phyloP scores from a whole-genome alignment of 352 stramenopile genomes.

The Phytopythium aichiense region DNA sequence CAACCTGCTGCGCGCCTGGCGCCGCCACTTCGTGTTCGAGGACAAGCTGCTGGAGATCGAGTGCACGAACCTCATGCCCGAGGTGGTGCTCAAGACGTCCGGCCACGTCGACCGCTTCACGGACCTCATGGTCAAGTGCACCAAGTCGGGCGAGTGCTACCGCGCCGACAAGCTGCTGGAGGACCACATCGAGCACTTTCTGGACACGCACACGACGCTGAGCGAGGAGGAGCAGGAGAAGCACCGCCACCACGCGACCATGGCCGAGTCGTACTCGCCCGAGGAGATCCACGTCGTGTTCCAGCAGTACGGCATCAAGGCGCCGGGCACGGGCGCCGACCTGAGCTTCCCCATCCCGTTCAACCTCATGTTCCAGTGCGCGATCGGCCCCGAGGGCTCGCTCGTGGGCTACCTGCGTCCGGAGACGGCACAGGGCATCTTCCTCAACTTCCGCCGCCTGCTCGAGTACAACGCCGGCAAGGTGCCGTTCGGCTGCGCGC shows the following conservation, averaged over 20 bases:
- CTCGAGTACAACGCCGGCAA: conserved; percentile 98
- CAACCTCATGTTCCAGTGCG: conserved; percentile 99
- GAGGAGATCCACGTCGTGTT: conserved; percentile 96
- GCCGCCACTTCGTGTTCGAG: conserved; percentile 97
- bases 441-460: conserved; percentile 98
- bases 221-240: conserved; percentile 87
- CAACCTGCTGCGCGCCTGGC: conserved; percentile 96
- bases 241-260: conserved; percentile 90
- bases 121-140: conserved; percentile 99
- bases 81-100: conserved; percentile 97
- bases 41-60: conserved; percentile 99
- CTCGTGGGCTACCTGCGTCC: conserved; percentile 96
- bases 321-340: conserved; percentile 85
- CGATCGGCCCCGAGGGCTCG: conserved; percentile 97
- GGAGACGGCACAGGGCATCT: conserved; percentile 98
- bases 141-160: conserved; percentile 96
- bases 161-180: conserved; percentile 99
- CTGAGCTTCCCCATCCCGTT: conserved; percentile 98
- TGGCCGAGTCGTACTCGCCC: conserved; percentile 97
- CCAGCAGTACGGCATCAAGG: conserved; percentile 93
- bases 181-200: conserved; percentile 97
- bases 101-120: conserved; percentile 99
- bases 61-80: conserved; percentile 98
- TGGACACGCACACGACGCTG: conserved; percentile 87
- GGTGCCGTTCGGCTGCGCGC: conserved; percentile 77